Percentiles rank a stretch among this genome's conserved stretches.
Conservation (phyloP, 2,329 filamentous ascomycete genomes). For the Camptophora hylomeconis region DNA sequence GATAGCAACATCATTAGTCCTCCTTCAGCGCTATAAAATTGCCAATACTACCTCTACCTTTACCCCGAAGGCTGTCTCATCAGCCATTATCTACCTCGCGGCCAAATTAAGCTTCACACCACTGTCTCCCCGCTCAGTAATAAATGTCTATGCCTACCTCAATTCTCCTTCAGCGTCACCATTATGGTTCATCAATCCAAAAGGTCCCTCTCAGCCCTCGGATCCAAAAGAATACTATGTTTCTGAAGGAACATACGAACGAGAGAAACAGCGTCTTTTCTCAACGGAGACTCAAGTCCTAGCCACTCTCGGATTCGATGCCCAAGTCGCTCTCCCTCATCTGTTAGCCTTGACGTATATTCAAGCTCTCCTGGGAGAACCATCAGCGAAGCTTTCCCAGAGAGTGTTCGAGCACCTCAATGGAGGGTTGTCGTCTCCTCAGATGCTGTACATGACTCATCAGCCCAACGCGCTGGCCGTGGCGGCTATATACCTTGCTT, state of each 20-base stretch:
- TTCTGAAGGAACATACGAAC: conserved; percentile 58
- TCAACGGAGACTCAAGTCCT: conserved; percentile 67
- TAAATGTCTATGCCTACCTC: conserved; percentile 77
- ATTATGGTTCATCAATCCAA: conserved; percentile 30
- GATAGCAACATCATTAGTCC: conserved; percentile 71
- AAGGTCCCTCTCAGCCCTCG: conserved; percentile 16
- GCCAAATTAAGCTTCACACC: conserved; percentile 71
- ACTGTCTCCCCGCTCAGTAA: conserved; percentile 63
- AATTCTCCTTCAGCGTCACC: conserved; percentile 46
- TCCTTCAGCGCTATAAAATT: conserved; percentile 52
- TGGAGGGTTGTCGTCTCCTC: conserved; percentile 69
- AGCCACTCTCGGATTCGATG: conserved; percentile 64
- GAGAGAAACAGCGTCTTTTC: conserved; percentile 52
- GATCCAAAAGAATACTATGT: conserved; percentile 52
- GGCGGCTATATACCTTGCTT: conserved; percentile 81
- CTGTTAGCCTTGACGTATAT: conserved; percentile 82
- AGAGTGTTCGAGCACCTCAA: conserved; percentile 71
- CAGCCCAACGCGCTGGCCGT: conserved; percentile 77
- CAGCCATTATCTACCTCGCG: conserved; percentile 66
- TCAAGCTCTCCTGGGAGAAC: conserved; percentile 72
- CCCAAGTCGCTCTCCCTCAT: conserved; percentile 75
- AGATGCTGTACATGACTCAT: conserved; percentile 81
- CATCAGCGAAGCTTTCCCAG: conserved; percentile 45
- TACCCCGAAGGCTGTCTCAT: conserved; percentile 36
- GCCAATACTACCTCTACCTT: background rate